Percentiles rank a stretch among this genome's conserved stretches.
Conservation (phyloP, 176 grass and related monocot species). For the Elymus sibiricus region DNA sequence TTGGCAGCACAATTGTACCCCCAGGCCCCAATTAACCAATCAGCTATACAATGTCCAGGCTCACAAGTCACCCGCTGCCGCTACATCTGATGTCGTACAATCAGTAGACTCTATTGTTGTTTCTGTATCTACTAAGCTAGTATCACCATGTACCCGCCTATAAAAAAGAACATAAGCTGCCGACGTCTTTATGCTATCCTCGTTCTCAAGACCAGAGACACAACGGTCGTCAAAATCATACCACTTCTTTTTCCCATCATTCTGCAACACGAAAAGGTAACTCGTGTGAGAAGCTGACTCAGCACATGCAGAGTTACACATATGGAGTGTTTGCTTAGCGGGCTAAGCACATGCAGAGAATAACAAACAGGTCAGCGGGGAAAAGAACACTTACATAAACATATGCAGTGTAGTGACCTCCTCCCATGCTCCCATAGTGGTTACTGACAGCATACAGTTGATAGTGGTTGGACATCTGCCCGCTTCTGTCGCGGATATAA, state of each 20-base stretch:
- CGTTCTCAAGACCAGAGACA: conserved; percentile 43
- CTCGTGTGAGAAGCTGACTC: background rate
- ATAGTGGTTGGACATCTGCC: conserved; percentile 53
- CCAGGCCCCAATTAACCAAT: conserved; percentile 12
- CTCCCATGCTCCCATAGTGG: conserved; percentile 92
- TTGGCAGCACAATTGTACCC: conserved; percentile 2
- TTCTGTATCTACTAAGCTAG: conserved; percentile 51
- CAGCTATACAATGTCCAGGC: conserved; percentile 37
- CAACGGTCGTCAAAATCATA: conserved; percentile 83
- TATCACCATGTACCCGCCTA: conserved; percentile 45
- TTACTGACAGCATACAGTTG: conserved; percentile 82
- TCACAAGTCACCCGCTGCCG: conserved; percentile 14
- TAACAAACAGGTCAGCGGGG: background rate
- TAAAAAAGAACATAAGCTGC: conserved; percentile 98
- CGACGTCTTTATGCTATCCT: conserved; percentile 82
- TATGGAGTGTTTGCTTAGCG: background rate
- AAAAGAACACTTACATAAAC: conserved; percentile 62
- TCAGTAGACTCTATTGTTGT: conserved; percentile 29
- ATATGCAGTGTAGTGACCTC: conserved; percentile 94
- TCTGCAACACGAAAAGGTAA: conserved; percentile 37
- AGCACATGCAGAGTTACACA: background rate
- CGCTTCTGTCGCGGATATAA: conserved; percentile 49
- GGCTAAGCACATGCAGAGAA: background rate
- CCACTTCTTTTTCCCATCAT: conserved; percentile 60
- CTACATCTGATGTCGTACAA: conserved; percentile 22